Evolutionary conservation across 139 green algal genomes (phyloP).

Genomic region (Picocystis salinarum): DNA sequence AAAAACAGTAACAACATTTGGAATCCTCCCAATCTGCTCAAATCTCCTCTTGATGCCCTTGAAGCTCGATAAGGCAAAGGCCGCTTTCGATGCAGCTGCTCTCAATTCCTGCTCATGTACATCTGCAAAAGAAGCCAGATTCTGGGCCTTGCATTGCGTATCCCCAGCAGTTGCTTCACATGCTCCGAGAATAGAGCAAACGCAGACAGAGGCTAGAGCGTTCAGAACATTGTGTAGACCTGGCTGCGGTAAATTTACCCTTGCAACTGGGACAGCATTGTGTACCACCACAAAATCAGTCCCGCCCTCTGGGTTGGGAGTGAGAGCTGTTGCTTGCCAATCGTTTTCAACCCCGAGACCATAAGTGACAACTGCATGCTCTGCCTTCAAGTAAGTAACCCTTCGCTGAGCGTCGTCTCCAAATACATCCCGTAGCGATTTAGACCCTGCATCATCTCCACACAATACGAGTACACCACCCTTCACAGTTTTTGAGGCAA

Average conservation of each 20-base stretch:
- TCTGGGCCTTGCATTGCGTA: not conserved
- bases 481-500: not conserved
- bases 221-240: constrained; percentile 20
- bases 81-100: not conserved
- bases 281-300: constrained; percentile 17
- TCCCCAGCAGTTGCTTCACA: not conserved
- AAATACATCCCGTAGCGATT: not conserved
- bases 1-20: not conserved
- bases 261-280: constrained; percentile 6
- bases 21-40: not conserved
- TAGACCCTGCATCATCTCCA: not conserved
- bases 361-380: constrained; percentile 13
- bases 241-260: constrained; percentile 14
- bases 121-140: not conserved
- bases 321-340: constrained; percentile 11
- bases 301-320: constrained; percentile 14
- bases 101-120: too few species aligned
- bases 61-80: not conserved
- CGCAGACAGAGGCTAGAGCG: constrained; percentile 11
- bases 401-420: not conserved
- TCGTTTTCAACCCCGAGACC: constrained; percentile 11
- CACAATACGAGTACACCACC: not conserved
- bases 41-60: not conserved
- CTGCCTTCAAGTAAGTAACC: not conserved
- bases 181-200: not conserved